Conservation (phyloP, 306 rosid species). For the Nissolia schottii region DNA sequence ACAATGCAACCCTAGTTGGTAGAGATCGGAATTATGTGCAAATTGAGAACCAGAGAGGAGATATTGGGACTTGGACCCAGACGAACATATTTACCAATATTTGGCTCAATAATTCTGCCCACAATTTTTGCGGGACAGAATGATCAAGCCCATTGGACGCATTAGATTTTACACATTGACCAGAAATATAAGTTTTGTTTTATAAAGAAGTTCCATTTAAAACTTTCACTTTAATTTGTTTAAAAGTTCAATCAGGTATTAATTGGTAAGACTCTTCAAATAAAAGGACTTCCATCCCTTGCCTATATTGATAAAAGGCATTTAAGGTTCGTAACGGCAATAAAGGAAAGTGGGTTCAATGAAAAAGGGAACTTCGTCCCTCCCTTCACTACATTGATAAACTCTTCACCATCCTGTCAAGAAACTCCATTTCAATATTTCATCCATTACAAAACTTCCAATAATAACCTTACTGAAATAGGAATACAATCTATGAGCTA, state of each 20-base stretch:
- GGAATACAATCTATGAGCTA: conserved; percentile 14
- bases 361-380: conserved; percentile 2
- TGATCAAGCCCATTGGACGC: no score
- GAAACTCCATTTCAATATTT: not conserved
- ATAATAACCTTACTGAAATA: conserved; percentile 8
- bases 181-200: no score
- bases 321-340: not conserved
- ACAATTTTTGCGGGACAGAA: no score
- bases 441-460: not conserved
- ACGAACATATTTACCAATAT: no score
- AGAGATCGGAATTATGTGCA: not conserved
- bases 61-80: no score
- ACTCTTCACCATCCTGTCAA: not conserved
- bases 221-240: no score
- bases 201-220: no score
- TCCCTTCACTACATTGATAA: not conserved
- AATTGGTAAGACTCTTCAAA: no score
- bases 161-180: no score
- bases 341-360: not conserved
- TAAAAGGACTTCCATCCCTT: no score
- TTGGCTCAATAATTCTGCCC: not conserved
- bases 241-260: no score
- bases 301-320: no score
- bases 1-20: not conserved
- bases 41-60: not conserved